phyloP scores from a whole-genome alignment of 2,329 filamentous ascomycete species.

The Pseudogymnoascus sp. region DNA sequence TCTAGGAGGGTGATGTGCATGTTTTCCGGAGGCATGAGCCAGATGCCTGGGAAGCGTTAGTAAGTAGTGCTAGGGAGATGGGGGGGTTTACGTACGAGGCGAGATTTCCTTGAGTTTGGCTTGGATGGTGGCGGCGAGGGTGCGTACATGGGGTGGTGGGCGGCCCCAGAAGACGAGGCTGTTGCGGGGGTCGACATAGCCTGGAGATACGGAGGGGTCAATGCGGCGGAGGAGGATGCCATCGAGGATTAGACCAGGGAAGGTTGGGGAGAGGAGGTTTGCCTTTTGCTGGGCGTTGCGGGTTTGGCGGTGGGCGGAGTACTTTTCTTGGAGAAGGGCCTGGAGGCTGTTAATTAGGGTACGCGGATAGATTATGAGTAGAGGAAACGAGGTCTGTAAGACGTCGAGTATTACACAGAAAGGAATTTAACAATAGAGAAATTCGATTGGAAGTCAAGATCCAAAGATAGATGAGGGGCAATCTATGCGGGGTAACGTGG shows the following conservation, averaged over 20 bases:
- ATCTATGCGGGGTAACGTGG: background rate
- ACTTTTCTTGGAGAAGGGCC: constrained; percentile 35
- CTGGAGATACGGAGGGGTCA: constrained; percentile 54
- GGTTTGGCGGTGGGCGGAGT: constrained; percentile 64
- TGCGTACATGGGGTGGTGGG: constrained; percentile 64
- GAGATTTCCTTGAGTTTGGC: constrained; percentile 53
- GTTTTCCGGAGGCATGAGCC: constrained; percentile 73
- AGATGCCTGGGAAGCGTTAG: constrained; percentile 52
- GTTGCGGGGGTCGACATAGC: constrained; percentile 67
- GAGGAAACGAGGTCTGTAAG: background rate
- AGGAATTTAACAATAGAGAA: background rate
- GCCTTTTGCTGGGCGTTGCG: constrained; percentile 70
- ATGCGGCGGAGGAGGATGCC: constrained; percentile 65
- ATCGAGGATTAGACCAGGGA: constrained; percentile 67
- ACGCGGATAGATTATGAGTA: background rate
- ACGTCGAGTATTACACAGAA: background rate
- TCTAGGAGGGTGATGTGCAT: constrained; percentile 86
- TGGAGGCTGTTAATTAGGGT: constrained; percentile 10
- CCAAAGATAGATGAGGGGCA: background rate
- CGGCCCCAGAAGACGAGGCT: constrained; percentile 86
- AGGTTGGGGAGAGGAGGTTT: constrained; percentile 63
- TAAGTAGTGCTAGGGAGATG: background rate
- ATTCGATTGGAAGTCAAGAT: background rate
- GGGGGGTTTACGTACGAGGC: constrained; percentile 54
- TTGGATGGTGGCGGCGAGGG: constrained; percentile 64